Percentiles rank a stretch among this genome's conserved stretches.
Conservation (phyloP, 805 yeast species). For the Candida coquimbonensis region DNA sequence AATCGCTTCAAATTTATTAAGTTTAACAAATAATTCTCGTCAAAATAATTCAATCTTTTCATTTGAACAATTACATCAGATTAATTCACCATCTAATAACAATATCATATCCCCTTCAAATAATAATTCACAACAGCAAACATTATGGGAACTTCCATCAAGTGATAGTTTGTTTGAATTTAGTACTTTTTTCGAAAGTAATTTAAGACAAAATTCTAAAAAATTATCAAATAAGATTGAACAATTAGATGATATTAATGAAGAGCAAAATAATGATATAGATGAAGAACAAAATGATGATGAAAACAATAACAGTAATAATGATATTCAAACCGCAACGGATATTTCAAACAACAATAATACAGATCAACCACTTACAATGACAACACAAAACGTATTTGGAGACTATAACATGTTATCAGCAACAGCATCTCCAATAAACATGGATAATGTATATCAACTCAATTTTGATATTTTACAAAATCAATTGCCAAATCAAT, state of each 20-base stretch:
- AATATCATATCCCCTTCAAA: too few species aligned
- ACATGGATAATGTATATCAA: conserved; percentile 10
- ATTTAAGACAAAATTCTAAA: conserved; percentile 14
- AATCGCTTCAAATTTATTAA: conserved; percentile 15
- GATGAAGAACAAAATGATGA: neutral
- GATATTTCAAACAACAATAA: neutral
- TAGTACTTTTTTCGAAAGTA: conserved; percentile 21
- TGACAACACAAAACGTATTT: conserved; percentile 2
- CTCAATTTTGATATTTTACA: conserved; percentile 13
- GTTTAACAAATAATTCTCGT: conserved; percentile 7
- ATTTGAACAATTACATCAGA: neutral
- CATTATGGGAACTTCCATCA: conserved; percentile 11
- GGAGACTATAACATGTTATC: neutral
- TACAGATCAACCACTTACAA: neutral
- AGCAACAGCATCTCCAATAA: neutral
- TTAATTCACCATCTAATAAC: neutral
- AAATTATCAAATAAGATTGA: conserved; percentile 13
- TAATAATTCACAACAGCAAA: neutral
- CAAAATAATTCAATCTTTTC: conserved; percentile 4
- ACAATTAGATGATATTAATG: conserved; percentile 7
- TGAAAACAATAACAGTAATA: neutral
- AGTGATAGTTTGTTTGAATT: conserved; percentile 15
- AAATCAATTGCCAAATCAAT: conserved; percentile 15
- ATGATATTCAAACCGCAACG: neutral
- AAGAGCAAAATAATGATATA: neutral